Base-by-base conservation (phyloP, 768 basidiomycete genomes). In the button mushroom (Agaricus bisporus) region DNA sequence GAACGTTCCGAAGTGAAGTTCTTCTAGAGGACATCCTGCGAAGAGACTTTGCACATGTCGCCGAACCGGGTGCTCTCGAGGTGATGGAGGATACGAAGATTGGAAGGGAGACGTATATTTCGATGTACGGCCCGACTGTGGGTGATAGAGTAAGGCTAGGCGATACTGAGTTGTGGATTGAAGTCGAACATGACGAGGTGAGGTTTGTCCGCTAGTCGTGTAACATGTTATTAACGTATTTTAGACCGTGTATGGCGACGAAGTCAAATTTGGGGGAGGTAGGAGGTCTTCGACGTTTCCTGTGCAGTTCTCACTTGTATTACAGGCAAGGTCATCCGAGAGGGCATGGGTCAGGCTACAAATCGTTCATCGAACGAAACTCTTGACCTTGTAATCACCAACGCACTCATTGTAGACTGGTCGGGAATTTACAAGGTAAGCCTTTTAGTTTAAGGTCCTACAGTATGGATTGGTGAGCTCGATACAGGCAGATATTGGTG, bases 191-290 rank as follows among this genome's bases (percentile, higher is more conserved):
- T 28, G 95, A 99, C 60, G 76, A 78, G 69, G 88, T 88, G 59
- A 32, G 59, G 60, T 38, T n/a, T 37, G 17, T 48, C 63, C 6
- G 53, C 46, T 43, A 7, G 2, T 28, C 15, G 26, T n/a, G 20
- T 29, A 35, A 18, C 36, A 46, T 22, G 32, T 36, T 14, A 17
- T 10, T 22, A 46, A 48, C 53, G 1, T 14, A 51, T 57, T 25
- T 28, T 54, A 91, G 84, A 89, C 95, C 4, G 73, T 83, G 3
- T 95, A 97, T 64, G 97, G 95, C 1, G 95, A 98, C 55, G 95
- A 98, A 70, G 88, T 91, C 71, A 98, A 98, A 70, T 99, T 99
- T 61, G 97, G 97, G 7, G 95, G 94, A 63, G 95, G 92, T 84
- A 61, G 57, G 70, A 17, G 9, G 15, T 12, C 41, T 41, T 41